Percentiles rank a stretch among this genome's conserved stretches.
phyloP scores from a whole-genome alignment of 768 basidiomycete genomes.

The Rhodocollybia butyracea region DNA sequence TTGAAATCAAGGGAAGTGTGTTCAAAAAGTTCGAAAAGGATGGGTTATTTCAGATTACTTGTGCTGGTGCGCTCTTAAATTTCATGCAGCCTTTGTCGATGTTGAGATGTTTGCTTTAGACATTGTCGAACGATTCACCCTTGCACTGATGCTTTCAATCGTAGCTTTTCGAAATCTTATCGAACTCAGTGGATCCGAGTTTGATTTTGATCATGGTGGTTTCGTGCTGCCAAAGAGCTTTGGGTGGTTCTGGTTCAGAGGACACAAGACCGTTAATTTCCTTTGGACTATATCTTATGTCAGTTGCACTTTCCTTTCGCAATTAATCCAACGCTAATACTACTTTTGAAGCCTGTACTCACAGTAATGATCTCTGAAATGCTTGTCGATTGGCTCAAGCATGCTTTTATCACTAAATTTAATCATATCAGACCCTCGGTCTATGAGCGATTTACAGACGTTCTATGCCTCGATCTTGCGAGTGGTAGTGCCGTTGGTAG shows the following conservation, averaged over 20 bases:
- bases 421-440: constrained; percentile 96
- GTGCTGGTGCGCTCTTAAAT: constrained; percentile 62
- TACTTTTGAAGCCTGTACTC: constrained; percentile 69
- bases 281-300: constrained; percentile 91
- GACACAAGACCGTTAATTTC: constrained; percentile 52
- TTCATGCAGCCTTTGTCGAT: not conserved
- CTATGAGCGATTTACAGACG: constrained; percentile 93
- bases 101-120: constrained; percentile 43
- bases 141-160: constrained; percentile 84
- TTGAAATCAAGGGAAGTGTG: constrained; percentile 98
- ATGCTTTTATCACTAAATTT: constrained; percentile 99
- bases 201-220: constrained; percentile 66
- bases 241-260: constrained; percentile 63
- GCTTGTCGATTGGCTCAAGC: constrained; percentile 97
- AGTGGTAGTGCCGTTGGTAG: constrained; percentile 72
- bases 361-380: constrained; percentile 91
- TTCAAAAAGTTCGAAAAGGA: constrained; percentile 99
- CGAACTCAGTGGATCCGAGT: constrained; percentile 88
- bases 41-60: constrained; percentile 96
- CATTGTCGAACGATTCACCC: constrained; percentile 95
- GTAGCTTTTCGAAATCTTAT: constrained; percentile 95
- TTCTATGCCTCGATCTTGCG: constrained; percentile 90
- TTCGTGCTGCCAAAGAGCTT: constrained; percentile 79
- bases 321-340: not conserved
- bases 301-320: constrained; percentile 23